Base-by-base conservation (phyloP, 805 yeast species). In the Cyberlindnera xishuangbannaensis region DNA sequence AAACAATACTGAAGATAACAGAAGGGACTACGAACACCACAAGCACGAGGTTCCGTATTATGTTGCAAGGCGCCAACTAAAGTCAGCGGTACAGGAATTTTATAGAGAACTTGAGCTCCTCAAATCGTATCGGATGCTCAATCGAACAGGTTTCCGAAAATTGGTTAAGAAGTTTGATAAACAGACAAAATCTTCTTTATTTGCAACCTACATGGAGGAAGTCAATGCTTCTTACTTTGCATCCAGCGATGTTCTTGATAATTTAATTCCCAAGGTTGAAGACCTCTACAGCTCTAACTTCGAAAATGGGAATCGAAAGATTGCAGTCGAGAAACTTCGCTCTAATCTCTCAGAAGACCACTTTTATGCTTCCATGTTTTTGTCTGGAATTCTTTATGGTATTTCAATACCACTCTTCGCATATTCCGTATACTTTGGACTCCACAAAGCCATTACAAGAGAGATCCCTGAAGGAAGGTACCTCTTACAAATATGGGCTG, bases 81-180 rank as follows among this genome's bases (percentile, higher is more conserved):
- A 81, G 45, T 62, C 65, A 19, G 94, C 94, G 0, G 54, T 80
- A 18, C 59, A 74, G 36, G 95, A 85, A 50, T 79, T 71, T 44
- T 86, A 85, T 55, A 67, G 90, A 37, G 73, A 83, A 7, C 61
- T 86, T 41, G 83, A 83, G 39, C 65, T 84, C 22, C 59, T 83
- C 31, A 73, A 73, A 43, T 79, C 84, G 1, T 92, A 78, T 55
- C 68, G 84, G 44, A 65, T 78, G 30, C 58, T 88, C 46, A 92
- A 92, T 58, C 68, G 87, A 19, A 87, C 95, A 0, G 98, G 94
- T 0, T 76, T 88, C 49, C 71, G 95, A 33, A 92, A 92, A 50
- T 78, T 92, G 49, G 67, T 86, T 38, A 92, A 92, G 53, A 92
- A 92, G 56, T 88, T 76, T 53, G 98, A 92, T 58, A 92, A 92